Conservation (phyloP, 2,329 filamentous ascomycete species). For the Xylaria sp. region DNA sequence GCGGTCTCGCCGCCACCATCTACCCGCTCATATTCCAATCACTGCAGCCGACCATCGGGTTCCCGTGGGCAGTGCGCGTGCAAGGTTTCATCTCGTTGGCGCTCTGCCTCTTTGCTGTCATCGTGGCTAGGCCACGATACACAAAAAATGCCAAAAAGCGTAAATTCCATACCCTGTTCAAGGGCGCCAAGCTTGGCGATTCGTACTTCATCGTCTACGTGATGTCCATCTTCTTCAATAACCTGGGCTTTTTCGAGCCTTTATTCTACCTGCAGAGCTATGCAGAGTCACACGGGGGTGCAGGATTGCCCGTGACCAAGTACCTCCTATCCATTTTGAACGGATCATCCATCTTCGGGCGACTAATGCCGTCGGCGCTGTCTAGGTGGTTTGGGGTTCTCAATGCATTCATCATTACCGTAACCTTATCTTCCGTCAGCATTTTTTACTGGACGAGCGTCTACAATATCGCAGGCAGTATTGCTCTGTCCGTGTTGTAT, state of each 20-base stretch:
- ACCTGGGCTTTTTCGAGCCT: slow-evolving; percentile 38
- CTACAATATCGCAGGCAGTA: slow-evolving; percentile 51
- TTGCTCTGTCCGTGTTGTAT: slow-evolving; percentile 58
- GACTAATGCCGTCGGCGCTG: slow-evolving; percentile 59
- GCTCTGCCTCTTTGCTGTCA: slow-evolving; percentile 31
- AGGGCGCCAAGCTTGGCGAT: slow-evolving; percentile 33
- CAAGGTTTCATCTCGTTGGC: slow-evolving; percentile 35
- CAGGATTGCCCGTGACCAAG: slow-evolving; percentile 49
- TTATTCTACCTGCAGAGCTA: slow-evolving; percentile 36
- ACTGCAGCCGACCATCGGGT: slow-evolving; percentile 33
- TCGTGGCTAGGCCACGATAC: slow-evolving; percentile 36
- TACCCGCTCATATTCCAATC: slow-evolving; percentile 39
- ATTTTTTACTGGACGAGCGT: slow-evolving; percentile 57
- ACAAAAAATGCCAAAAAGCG: slow-evolving; percentile 27
- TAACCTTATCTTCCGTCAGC: slow-evolving; percentile 51
- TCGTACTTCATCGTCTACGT: slow-evolving; percentile 33
- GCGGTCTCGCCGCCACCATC: slow-evolving; percentile 32
- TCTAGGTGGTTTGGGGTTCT: slow-evolving; percentile 57
- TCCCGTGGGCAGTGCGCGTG: slow-evolving; percentile 36
- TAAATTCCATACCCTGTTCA: slow-evolving; percentile 29
- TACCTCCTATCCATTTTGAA: slow-evolving; percentile 65
- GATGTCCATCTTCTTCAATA: slow-evolving; percentile 37
- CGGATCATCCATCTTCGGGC: slow-evolving; percentile 60
- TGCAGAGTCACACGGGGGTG: slow-evolving; percentile 31
- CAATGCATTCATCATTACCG: slow-evolving; percentile 53